Conservation (phyloP, 2,329 filamentous ascomycete species). For the Ascochyta viciae-villosae region DNA sequence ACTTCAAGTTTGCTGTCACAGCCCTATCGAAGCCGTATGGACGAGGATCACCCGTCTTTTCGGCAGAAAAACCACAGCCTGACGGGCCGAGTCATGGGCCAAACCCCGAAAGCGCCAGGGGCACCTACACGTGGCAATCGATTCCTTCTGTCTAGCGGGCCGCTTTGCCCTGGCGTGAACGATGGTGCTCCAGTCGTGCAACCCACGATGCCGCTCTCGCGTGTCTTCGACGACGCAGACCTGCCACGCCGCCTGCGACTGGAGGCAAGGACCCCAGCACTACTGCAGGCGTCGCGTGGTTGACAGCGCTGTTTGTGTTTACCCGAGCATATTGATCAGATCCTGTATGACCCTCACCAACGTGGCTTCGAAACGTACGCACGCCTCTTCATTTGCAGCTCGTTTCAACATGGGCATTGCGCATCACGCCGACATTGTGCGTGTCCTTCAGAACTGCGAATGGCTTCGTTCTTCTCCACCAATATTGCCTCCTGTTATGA, state of each 20-base stretch:
- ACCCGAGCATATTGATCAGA: conserved; percentile 17
- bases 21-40: conserved; percentile 17
- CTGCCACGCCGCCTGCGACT: conserved; percentile 4
- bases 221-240: conserved; percentile 4
- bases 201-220: conserved; percentile 13
- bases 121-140: conserved; percentile 41
- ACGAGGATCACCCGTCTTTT: conserved; percentile 32
- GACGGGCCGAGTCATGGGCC: conserved; percentile 36
- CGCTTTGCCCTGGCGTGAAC: conserved; percentile 40
- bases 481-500: conserved; percentile 34
- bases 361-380: conserved; percentile 29
- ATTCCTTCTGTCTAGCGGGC: conserved; percentile 39
- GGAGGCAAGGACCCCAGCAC: conserved; percentile 8
- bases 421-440: conserved; percentile 30
- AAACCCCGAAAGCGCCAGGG: conserved; percentile 32
- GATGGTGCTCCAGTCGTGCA: conserved; percentile 21
- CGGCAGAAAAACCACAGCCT: conserved; percentile 27
- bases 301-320: conserved; percentile 21
- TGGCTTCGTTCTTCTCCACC: conserved; percentile 27
- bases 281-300: conserved; percentile 25
- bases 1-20: conserved; percentile 11
- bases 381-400: conserved; percentile 25
- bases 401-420: conserved; percentile 36
- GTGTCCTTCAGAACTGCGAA: conserved; percentile 16
- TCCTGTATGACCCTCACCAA: conserved; percentile 15